Base-by-base conservation (phyloP, 176 grass and related monocot genomes). In the Aechmea fasciata region DNA sequence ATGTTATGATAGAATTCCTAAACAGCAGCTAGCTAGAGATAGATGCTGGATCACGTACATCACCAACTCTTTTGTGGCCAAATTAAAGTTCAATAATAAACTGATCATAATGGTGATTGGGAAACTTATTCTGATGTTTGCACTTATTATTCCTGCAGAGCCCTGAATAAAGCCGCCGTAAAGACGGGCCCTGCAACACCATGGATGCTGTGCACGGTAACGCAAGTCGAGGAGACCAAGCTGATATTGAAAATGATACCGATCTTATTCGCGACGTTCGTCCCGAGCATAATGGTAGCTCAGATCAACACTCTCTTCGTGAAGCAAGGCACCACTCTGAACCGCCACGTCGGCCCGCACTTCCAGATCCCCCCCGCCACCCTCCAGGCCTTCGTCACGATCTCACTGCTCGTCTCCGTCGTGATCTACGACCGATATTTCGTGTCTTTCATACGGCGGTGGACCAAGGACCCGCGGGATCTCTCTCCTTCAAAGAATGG, bases 161-260 rank as follows among this genome's bases (percentile, higher is more conserved):
- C 64, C 20, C 71, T 96, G 0, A 87, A 85, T 65, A 95, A 95
- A 77, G 84, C 91, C 3, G 91, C 91, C 6, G 87, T 96, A 57
- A 87, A 57, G 87, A 83, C 72, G 1, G 52, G 26, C 2, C 14
- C 54, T 63, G 52, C 47, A 28, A 73, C 75, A 26, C 55, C 67
- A 77, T 96, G 93, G 93, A 82, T 69, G 61, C 77, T 96, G 6
- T 80, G 89, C 93, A 89, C 93, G 55, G 93, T 92, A 57, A 96
- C 93, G 57, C 81, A 92, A 73, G 81, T 92, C 48, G 93, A 96
- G 84, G 83, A 92, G 84, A 96, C 88, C 41, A 96, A 96, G 72
- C 69, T 54, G 76, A 96, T 96, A 70, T 79, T 96, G 9, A 87
- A 84, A 69, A 92, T 96, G 93, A 83, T 96, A 0, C 88, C 93